Evolutionary conservation across 2,329 filamentous ascomycete genomes (phyloP).

Genomic region (Sclerotinia borealis): DNA sequence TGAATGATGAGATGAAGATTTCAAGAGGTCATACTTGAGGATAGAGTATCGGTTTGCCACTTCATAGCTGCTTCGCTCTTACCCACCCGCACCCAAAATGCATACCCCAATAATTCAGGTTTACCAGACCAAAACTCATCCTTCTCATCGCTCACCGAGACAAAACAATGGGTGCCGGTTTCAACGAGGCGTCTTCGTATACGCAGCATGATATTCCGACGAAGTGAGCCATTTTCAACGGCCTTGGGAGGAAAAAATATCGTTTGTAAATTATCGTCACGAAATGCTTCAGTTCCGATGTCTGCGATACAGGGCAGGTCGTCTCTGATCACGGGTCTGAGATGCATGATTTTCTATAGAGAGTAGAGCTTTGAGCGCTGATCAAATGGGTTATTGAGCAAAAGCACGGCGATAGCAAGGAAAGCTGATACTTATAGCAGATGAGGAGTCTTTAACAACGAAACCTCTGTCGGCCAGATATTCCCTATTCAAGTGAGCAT

Average conservation of each 20-base stretch:
- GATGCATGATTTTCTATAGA: neutral
- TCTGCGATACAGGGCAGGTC: neutral
- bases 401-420: neutral
- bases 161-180: neutral
- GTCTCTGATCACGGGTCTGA: neutral
- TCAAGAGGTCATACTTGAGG: neutral
- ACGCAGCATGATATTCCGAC: neutral
- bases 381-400: neutral
- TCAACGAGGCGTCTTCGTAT: neutral
- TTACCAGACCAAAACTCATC: constrained; percentile 7
- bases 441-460: too few relatives aligned
- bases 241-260: neutral
- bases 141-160: neutral
- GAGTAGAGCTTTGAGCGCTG: neutral
- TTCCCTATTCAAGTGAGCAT: neutral
- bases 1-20: neutral
- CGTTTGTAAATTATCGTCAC: neutral
- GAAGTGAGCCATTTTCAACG: neutral
- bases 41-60: constrained; percentile 3
- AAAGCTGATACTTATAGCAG: neutral
- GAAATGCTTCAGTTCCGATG: neutral
- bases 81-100: constrained; percentile 2
- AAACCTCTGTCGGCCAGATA: too few relatives aligned
- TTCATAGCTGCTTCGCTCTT: constrained; percentile 4
- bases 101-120: constrained; percentile 4